These are phyloP conservation scores for Colletotrichum sansevieriae DNA, from an alignment of 2,329 filamentous ascomycete species.

Conservation along the genomic window DNA sequence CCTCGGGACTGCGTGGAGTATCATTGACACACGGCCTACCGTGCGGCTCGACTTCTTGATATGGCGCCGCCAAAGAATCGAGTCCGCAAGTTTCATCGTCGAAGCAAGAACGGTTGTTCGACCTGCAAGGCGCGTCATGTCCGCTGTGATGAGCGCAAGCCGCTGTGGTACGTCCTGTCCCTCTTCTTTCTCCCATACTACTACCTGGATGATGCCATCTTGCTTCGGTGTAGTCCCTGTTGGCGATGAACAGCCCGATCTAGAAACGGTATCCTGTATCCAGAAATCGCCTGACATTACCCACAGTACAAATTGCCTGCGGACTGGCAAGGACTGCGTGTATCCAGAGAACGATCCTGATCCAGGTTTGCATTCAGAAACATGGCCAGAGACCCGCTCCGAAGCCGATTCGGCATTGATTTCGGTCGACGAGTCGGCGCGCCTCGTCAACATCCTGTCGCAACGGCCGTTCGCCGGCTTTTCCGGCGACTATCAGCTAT, in stretches of 20 bases:
- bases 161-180: slow-evolving; percentile 56
- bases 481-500: slow-evolving; percentile 45
- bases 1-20: slow-evolving; percentile 37
- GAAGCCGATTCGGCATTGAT: slow-evolving; percentile 34
- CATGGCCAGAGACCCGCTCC: slow-evolving; percentile 6
- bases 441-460: slow-evolving; percentile 31
- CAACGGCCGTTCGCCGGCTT: slow-evolving; percentile 41
- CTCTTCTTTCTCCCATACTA: neutral
- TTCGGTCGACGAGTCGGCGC: slow-evolving; percentile 11
- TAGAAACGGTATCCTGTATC: neutral
- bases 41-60: slow-evolving; percentile 2
- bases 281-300: slow-evolving; percentile 26
- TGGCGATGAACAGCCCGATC: neutral
- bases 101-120: slow-evolving; percentile 54
- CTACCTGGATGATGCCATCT: neutral
- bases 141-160: slow-evolving; percentile 60
- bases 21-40: slow-evolving; percentile 23
- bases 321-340: slow-evolving; percentile 58
- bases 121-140: slow-evolving; percentile 58
- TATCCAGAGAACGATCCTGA: slow-evolving; percentile 47
- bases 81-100: slow-evolving; percentile 54
- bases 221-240: neutral
- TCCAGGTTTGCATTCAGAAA: neutral
- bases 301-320: slow-evolving; percentile 59
- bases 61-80: slow-evolving; percentile 54